phyloP scores from a whole-genome alignment of 352 stramenopile species.

The Phytopythium aichiense region DNA sequence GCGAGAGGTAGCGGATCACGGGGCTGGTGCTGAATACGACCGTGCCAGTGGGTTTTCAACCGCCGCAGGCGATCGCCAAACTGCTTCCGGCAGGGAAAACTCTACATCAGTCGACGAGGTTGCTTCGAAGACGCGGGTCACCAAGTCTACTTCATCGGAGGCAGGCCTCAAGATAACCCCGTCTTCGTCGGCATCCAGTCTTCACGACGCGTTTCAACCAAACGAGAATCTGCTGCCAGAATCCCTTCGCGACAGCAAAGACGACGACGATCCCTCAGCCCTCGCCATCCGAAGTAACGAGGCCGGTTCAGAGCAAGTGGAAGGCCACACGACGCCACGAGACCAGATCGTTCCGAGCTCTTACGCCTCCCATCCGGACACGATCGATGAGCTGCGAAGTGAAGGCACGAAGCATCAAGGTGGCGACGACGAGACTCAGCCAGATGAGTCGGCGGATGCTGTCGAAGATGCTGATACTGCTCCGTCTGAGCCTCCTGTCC shows the following conservation, averaged over 20 bases:
- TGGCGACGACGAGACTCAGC: background rate
- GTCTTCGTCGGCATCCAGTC: background rate
- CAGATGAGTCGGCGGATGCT: background rate
- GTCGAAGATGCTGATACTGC: background rate
- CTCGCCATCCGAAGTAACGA: background rate
- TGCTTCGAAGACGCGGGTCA: background rate
- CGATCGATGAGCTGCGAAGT: background rate
- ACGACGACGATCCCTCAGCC: background rate
- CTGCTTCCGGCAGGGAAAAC: background rate
- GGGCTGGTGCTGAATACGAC: conserved; percentile 16
- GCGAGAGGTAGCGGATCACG: conserved; percentile 16
- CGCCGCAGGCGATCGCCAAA: background rate
- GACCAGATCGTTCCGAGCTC: conserved; percentile 6
- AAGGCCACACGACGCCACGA: background rate
- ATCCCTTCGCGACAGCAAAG: background rate
- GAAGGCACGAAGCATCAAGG: background rate
- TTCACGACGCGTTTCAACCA: background rate
- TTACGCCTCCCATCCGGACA: background rate
- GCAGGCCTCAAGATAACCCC: background rate
- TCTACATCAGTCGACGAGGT: background rate
- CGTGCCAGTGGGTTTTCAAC: background rate
- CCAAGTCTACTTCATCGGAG: background rate
- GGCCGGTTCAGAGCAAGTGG: background rate
- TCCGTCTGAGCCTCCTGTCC: background rate
- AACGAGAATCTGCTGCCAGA: background rate